Conservation (phyloP, 345 rosid species). For the Rhodamnia rubescens region DNA sequence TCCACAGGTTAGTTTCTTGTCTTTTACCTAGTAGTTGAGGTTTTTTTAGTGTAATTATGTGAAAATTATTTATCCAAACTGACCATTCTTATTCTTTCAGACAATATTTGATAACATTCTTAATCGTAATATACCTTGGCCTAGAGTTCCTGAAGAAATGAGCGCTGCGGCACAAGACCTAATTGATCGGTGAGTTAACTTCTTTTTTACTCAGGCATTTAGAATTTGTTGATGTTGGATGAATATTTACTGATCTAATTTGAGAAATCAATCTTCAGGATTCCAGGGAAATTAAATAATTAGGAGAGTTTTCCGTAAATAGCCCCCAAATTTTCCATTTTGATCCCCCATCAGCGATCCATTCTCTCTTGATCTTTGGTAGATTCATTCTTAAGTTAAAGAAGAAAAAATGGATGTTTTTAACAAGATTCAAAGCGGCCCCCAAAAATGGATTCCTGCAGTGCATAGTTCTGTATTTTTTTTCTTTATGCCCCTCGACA, state of each 20-base stretch:
- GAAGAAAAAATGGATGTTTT: not conserved
- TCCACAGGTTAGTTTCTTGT: constrained; percentile 44
- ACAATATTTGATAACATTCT: constrained; percentile 96
- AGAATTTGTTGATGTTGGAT: not conserved
- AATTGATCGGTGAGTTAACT: constrained; percentile 55
- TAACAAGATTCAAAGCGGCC: not conserved
- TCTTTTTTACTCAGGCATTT: not conserved
- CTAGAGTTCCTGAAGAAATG: constrained; percentile 71
- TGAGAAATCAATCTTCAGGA: not conserved
- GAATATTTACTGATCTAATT: not conserved
- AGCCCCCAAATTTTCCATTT: not conserved
- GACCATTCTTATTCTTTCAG: constrained; percentile 16
- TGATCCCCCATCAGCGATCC: not conserved
- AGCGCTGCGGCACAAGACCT: constrained; percentile 81
- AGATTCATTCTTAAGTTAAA: not conserved
- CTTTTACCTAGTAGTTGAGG: not conserved
- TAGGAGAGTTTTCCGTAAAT: not conserved
- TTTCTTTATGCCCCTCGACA: not conserved
- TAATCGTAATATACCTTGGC: constrained; percentile 98
- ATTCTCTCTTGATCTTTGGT: not conserved
- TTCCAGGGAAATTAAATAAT: not conserved
- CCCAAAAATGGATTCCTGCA: not conserved
- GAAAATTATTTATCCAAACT: not conserved
- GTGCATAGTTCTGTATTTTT: not conserved
- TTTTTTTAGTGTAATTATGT: not conserved